Evolutionary conservation across 208 protist genomes (phyloP).

Genomic region (Entamoeba dispar): DNA sequence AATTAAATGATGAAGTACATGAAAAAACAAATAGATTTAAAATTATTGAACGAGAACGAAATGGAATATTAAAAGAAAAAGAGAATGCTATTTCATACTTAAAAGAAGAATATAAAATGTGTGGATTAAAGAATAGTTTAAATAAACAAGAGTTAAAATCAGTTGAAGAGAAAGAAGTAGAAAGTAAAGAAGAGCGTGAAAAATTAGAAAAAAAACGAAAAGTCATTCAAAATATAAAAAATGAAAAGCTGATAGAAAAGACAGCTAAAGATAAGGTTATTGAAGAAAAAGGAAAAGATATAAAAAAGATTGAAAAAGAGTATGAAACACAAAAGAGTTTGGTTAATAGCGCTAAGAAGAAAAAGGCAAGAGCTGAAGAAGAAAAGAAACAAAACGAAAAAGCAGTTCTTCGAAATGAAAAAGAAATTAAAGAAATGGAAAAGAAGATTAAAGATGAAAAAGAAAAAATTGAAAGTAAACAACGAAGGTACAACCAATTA

Average conservation of each 20-base stretch:
- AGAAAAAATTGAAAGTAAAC: background rate
- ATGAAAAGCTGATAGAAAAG: background rate
- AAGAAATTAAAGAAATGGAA: background rate
- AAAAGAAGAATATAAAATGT: background rate
- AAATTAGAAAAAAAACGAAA: background rate
- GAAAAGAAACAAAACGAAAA: background rate
- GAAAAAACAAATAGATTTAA: slow-evolving; percentile 66
- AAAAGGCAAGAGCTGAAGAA: background rate
- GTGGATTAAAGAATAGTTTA: background rate
- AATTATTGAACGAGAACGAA: slow-evolving; percentile 61
- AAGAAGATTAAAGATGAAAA: background rate
- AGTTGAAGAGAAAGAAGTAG: background rate
- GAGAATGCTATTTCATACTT: background rate
- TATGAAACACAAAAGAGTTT: background rate
- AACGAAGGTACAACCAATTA: background rate
- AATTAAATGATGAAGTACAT: slow-evolving; percentile 60
- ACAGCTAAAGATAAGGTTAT: background rate
- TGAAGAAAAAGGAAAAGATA: background rate
- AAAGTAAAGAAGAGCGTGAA: background rate
- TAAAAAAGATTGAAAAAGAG: background rate
- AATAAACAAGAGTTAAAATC: background rate
- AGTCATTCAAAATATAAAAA: background rate
- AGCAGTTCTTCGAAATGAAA: background rate
- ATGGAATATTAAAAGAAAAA: background rate
- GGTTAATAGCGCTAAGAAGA: background rate